Evolutionary conservation across 1,139 yeast genomes (phyloP).

Genomic region (Candida dubliniensis): DNA sequence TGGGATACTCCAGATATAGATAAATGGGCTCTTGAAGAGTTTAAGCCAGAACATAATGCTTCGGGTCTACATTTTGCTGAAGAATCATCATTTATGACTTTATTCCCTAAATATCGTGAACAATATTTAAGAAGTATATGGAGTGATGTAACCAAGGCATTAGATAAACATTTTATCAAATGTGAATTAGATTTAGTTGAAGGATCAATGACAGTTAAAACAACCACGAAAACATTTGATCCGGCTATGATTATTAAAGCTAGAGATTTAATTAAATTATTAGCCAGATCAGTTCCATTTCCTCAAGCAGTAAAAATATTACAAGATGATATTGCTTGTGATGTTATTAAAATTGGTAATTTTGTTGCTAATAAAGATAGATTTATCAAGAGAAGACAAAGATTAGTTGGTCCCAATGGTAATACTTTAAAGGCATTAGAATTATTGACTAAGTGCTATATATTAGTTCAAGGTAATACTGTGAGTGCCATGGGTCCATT

Average conservation of each 20-base stretch:
- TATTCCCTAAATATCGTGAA: slow-evolving; percentile 96
- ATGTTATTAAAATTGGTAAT: slow-evolving; percentile 91
- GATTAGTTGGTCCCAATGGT: slow-evolving; percentile 96
- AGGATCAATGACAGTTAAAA: slow-evolving; percentile 95
- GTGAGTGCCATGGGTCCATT: slow-evolving; percentile 97
- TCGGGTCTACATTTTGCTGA: slow-evolving; percentile 88
- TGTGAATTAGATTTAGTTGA: slow-evolving; percentile 89
- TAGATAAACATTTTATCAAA: slow-evolving; percentile 70
- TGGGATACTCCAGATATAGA: slow-evolving; percentile 98
- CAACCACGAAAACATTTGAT: slow-evolving; percentile 92
- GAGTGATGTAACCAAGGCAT: slow-evolving; percentile 85
- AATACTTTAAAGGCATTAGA: slow-evolving; percentile 95
- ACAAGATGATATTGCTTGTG: slow-evolving; percentile 93
- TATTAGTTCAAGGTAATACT: slow-evolving; percentile 95
- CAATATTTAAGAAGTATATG: slow-evolving; percentile 84
- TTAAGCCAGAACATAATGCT: slow-evolving; percentile 84
- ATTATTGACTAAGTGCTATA: slow-evolving; percentile 87
- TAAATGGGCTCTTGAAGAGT: slow-evolving; percentile 89
- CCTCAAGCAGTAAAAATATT: slow-evolving; percentile 93
- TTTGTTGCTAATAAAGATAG: slow-evolving; percentile 88
- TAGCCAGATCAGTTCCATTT: slow-evolving; percentile 95
- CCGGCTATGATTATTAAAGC: slow-evolving; percentile 95
- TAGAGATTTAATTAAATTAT: slow-evolving; percentile 86
- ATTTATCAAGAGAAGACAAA: slow-evolving; percentile 91
- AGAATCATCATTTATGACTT: slow-evolving; percentile 90